phyloP scores from a whole-genome alignment of 2,329 filamentous ascomycete genomes.

The Cercospora zeae-maydis region DNA sequence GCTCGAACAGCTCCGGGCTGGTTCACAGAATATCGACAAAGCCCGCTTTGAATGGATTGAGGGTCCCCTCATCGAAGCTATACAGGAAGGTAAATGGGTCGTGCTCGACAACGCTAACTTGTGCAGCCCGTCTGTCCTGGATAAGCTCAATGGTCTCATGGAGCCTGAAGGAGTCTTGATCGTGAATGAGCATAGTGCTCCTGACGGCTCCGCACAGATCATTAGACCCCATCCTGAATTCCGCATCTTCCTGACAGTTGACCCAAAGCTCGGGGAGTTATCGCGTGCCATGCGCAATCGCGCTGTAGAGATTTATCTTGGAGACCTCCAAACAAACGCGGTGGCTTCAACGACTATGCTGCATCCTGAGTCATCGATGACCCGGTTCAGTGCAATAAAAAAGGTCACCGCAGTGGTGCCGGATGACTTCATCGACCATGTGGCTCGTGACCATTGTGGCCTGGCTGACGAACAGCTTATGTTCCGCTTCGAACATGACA shows the following conservation, averaged over 20 bases:
- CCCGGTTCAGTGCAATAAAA: slow-evolving; percentile 26
- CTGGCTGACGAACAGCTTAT: slow-evolving; percentile 22
- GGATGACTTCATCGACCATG: background rate
- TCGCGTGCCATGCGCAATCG: slow-evolving; percentile 96
- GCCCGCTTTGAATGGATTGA: slow-evolving; percentile 96
- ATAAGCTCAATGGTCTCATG: slow-evolving; percentile 88
- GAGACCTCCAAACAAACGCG: background rate
- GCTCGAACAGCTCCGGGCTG: slow-evolving; percentile 12
- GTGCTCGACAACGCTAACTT: slow-evolving; percentile 96
- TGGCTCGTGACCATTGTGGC: slow-evolving; percentile 26
- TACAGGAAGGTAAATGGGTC: slow-evolving; percentile 84
- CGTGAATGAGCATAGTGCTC: slow-evolving; percentile 87
- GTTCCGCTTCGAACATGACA: slow-evolving; percentile 14
- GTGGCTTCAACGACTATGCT: slow-evolving; percentile 20
- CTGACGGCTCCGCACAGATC: slow-evolving; percentile 74
- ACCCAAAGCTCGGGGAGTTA: slow-evolving; percentile 85
- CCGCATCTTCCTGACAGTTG: slow-evolving; percentile 88
- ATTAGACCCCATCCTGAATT: slow-evolving; percentile 82
- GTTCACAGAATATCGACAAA: slow-evolving; percentile 53
- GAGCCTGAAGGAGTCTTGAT: slow-evolving; percentile 84
- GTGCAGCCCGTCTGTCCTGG: slow-evolving; percentile 90
- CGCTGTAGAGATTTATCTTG: slow-evolving; percentile 80
- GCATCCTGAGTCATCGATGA: slow-evolving; percentile 31
- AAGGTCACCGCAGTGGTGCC: background rate
- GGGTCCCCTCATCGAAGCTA: slow-evolving; percentile 81